Evolutionary conservation across 2,329 filamentous ascomycete genomes (phyloP).

Genomic region (Zopfia rhizophila): DNA sequence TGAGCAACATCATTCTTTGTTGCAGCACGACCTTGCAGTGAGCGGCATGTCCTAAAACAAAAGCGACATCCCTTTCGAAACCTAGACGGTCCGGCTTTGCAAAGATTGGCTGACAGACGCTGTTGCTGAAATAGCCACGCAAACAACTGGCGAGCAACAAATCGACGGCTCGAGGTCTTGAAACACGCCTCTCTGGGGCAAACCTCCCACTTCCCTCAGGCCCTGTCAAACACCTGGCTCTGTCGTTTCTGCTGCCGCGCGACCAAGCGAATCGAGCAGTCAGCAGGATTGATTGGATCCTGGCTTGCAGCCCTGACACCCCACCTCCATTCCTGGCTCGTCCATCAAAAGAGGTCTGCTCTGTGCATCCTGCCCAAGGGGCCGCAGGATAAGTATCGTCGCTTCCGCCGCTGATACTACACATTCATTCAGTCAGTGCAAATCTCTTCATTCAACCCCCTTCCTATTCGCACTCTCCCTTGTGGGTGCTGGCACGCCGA

Average conservation of each 20-base stretch:
- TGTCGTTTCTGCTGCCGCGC: slow-evolving; percentile 42
- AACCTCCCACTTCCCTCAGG: slow-evolving; percentile 38
- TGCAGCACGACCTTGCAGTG: slow-evolving; percentile 28
- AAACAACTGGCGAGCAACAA: slow-evolving; percentile 42
- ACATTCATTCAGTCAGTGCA: slow-evolving; percentile 24
- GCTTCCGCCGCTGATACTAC: slow-evolving; percentile 34
- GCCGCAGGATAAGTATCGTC: slow-evolving; percentile 44
- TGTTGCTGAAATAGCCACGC: slow-evolving; percentile 37
- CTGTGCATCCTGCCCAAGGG: slow-evolving; percentile 27
- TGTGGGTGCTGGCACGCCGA: slow-evolving; percentile 23
- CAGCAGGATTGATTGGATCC: slow-evolving; percentile 41
- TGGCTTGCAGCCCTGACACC: slow-evolving; percentile 34
- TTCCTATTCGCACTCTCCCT: slow-evolving; percentile 7
- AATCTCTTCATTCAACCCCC: slow-evolving; percentile 20
- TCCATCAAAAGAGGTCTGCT: slow-evolving; percentile 16
- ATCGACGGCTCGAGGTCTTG: slow-evolving; percentile 33
- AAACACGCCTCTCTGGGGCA: slow-evolving; percentile 48
- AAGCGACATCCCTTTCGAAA: slow-evolving; percentile 41
- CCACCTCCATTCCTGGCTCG: slow-evolving; percentile 34
- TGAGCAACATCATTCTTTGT: slow-evolving; percentile 11
- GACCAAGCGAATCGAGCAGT: slow-evolving; percentile 32
- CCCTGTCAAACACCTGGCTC: slow-evolving; percentile 46
- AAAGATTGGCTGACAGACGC: slow-evolving; percentile 46
- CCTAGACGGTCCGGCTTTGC: slow-evolving; percentile 31
- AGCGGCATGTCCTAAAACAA: slow-evolving; percentile 43